Base-by-base conservation (phyloP, 2,329 filamentous ascomycete species). In the Aspergillus glaucus region DNA sequence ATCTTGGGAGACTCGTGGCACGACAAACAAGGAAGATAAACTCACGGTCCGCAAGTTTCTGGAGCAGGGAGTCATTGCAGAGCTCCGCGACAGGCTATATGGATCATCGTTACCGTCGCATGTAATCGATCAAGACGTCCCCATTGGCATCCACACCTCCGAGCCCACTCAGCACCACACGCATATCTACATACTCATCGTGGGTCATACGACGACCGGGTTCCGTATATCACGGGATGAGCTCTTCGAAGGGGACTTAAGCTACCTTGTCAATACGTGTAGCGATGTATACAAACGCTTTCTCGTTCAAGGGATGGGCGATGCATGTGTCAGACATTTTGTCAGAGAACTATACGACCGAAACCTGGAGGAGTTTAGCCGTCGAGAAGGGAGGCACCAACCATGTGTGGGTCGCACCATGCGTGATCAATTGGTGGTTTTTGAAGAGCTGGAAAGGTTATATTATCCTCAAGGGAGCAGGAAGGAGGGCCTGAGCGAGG, bases 381-480 rank as follows among this genome's bases (percentile, higher is more conserved):
- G 9, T 28, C 36, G 52, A 28, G 43, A 19, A 17, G 22, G 26
- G 8, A 55, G 24, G 37, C 50, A 45, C 46, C 53, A 50, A 46
- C 73, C 76, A 0, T 77, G 72, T 54, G 73, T 81, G 3, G 80
- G 84, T 55, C 71, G 74, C 57, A 70, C 74, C 52, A 72, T 81
- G 73, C 66, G 77, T 40, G 81, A 84, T 61, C 80, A 84, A 56
- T 54, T 84, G 22, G 75, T 82, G 1, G 70, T 84, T 0, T 84
- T 81, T 49, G 78, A 82, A 57, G 77, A 77, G 14, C 62, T 84
- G 17, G 77, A 78, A 4, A 55, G 64, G 61, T 58, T n/a, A 10
- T 32, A 15, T n/a, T 59, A 62, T 17, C 2, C 52, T 28, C 26
- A 26, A 39, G 44, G 21, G 4, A 4, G 10, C 26, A 30, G 26